These are phyloP conservation scores for Plasmodium chabaudi DNA, from an alignment of 169 alveolate species.

Conservation along the genomic window DNA sequence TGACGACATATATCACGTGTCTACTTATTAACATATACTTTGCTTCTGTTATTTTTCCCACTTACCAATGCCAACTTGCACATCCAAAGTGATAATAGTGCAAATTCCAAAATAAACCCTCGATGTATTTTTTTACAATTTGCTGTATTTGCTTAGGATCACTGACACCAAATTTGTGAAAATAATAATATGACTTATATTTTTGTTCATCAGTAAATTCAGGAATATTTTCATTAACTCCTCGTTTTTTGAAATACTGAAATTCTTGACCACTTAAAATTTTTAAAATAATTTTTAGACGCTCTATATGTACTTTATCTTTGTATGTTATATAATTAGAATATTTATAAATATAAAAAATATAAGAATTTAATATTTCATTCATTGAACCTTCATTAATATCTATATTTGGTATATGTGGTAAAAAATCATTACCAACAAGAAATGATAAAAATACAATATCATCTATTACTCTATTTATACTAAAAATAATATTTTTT, in stretches of 20 bases:
- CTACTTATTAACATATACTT: too few relatives aligned
- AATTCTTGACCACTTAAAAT: slow-evolving; percentile 43
- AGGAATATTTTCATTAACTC: slow-evolving; percentile 75
- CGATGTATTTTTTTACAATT: slow-evolving; percentile 92
- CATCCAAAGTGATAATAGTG: slow-evolving; percentile 95
- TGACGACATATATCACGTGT: slow-evolving; percentile 7
- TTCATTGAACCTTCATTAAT: slow-evolving; percentile 91
- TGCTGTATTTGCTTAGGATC: slow-evolving; percentile 83
- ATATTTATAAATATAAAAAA: slow-evolving; percentile 78
- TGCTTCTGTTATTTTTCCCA: neutral
- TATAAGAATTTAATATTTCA: slow-evolving; percentile 83
- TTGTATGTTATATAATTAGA: slow-evolving; percentile 68
- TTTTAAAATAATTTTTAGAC: slow-evolving; percentile 23
- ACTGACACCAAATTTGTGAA: slow-evolving; percentile 82
- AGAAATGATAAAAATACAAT: slow-evolving; percentile 94
- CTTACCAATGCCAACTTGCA: slow-evolving; percentile 96
- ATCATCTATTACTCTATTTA: slow-evolving; percentile 94
- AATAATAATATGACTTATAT: slow-evolving; percentile 81
- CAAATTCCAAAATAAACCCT: slow-evolving; percentile 97
- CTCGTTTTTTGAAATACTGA: slow-evolving; percentile 59
- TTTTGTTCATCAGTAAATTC: slow-evolving; percentile 86
- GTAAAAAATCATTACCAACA: slow-evolving; percentile 97
- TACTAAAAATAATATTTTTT: slow-evolving; percentile 55
- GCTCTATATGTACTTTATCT: slow-evolving; percentile 66
- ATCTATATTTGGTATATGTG: slow-evolving; percentile 91